Evolutionary conservation across 1,284 basidiomycete genomes (phyloP).

Genomic region (Marasmius oreades): DNA sequence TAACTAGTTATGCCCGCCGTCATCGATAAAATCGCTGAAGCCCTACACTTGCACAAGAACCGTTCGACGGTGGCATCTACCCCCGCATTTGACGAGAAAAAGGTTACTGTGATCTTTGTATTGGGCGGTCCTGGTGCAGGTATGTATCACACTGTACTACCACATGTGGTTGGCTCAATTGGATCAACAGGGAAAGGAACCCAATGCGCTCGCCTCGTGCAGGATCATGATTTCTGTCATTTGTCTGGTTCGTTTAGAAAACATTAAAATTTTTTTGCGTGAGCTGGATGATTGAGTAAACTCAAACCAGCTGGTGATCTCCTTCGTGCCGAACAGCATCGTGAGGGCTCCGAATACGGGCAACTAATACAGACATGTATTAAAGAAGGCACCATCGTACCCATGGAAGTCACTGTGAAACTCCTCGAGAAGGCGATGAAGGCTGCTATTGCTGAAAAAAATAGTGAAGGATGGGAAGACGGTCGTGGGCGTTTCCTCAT

Average conservation of each 20-base stretch:
- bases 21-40: constrained; percentile 49
- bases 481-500: constrained; percentile 89
- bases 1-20: constrained; percentile 38
- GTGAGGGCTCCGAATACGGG: constrained; percentile 84
- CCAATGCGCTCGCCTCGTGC: constrained; percentile 87
- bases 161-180: too few relatives aligned
- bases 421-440: constrained; percentile 93
- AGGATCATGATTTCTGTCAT: constrained; percentile 90
- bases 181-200: constrained; percentile 89
- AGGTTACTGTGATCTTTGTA: constrained; percentile 92
- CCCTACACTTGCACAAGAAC: constrained; percentile 31
- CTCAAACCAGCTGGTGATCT: constrained; percentile 83
- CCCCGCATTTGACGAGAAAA: constrained; percentile 57
- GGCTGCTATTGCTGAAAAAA: constrained; percentile 48
- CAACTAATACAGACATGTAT: constrained; percentile 88
- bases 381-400: constrained; percentile 92
- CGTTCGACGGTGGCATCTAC: not conserved
- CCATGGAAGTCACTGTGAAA: constrained; percentile 96
- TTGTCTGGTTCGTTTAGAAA: constrained; percentile 80
- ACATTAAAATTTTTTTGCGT: too few relatives aligned
- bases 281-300: too few relatives aligned
- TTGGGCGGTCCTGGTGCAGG: constrained; percentile 97
- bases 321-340: constrained; percentile 89
- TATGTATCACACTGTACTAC: too few relatives aligned
- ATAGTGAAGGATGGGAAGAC: constrained; percentile 62